Evolutionary conservation across 2,329 filamentous ascomycete species (phyloP).

Genomic region (Capronia coronata): DNA sequence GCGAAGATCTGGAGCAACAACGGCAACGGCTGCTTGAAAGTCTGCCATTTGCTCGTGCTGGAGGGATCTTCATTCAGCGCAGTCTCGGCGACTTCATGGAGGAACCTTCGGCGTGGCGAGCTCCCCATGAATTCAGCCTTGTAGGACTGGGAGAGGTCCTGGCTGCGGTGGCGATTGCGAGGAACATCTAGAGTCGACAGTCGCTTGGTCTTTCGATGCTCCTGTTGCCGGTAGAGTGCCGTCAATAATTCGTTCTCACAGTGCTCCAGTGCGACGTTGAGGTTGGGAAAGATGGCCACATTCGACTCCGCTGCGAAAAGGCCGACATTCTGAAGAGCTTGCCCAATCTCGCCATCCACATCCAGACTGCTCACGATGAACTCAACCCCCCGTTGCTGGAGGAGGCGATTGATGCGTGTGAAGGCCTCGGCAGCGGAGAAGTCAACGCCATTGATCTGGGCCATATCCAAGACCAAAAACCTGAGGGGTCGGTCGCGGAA

Average conservation of each 20-base stretch:
- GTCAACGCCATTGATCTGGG: conserved; percentile 84
- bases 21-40: conserved; percentile 82
- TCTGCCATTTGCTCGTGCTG: conserved; percentile 64
- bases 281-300: conserved; percentile 74
- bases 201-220: conserved; percentile 35
- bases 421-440: conserved; percentile 96
- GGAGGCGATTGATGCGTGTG: conserved; percentile 78
- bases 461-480: conserved; percentile 82
- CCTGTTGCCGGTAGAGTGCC: conserved; percentile 65
- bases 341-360: conserved; percentile 66
- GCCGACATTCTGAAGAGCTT: conserved; percentile 74
- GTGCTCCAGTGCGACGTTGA: conserved; percentile 87
- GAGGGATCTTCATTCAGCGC: conserved; percentile 61
- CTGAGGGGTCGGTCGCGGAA: conserved; percentile 75
- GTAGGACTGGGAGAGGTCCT: conserved; percentile 26
- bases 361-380: conserved; percentile 79
- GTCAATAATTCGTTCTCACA: conserved; percentile 93
- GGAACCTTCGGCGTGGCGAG: conserved; percentile 72
- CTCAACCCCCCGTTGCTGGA: conserved; percentile 69
- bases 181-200: conserved; percentile 25
- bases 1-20: conserved; percentile 95
- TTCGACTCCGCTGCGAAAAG: conserved; percentile 66
- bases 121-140: conserved; percentile 53
- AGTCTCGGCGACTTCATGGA: conserved; percentile 69
- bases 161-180: conserved; percentile 13